Evolutionary conservation across 805 yeast species (phyloP), one percentile per base, ranked within the genome.

Genomic region (Zygosaccharomyces gambellarensis): DNA sequence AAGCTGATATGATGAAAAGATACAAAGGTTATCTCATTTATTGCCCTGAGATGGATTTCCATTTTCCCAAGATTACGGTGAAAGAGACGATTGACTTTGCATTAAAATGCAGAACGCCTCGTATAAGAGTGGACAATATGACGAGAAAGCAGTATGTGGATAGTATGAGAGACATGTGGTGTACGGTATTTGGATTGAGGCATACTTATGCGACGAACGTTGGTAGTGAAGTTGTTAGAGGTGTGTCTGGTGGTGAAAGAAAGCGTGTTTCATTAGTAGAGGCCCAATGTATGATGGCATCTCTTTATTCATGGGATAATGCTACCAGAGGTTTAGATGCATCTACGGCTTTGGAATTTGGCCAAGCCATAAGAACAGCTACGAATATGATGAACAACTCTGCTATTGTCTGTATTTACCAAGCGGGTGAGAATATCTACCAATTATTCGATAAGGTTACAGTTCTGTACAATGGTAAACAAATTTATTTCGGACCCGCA

Each of bases 191-290:
- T 59, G 85, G 85, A 51, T 68, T 81, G 55, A 71, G 76, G 41
- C 85, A 82, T 63, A 80, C 84, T 10, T 73, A 76, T 52, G 72
- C 79, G 53, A 82, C 88, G 19, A 73, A 80, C 44, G 87, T 82
- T 46, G 87, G 87, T 62, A 79, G 80, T 59, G 87, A 82, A 63
- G 78, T 76, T 48, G 80, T 82, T 14, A 74, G 86, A 65, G 87
- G 87, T 66, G 80, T 82, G 41, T 81, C 86, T 31, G 87, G 87
- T 60, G 87, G 87, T 68, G 85, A 82, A 69, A 71, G 87, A 58
- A 82, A 82, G 68, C 79, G 87, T 70, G 86, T 82, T 22, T 80
- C 86, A 3, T 76, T 82, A 57, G 87, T 83, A 3, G 87, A 82
- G 65, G 85, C 79, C 2, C 73, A 78, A 58, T 73, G 78, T 29